Conservation (phyloP, 2,329 filamentous ascomycete genomes). For the Stagonosporopsis vannaccii region DNA sequence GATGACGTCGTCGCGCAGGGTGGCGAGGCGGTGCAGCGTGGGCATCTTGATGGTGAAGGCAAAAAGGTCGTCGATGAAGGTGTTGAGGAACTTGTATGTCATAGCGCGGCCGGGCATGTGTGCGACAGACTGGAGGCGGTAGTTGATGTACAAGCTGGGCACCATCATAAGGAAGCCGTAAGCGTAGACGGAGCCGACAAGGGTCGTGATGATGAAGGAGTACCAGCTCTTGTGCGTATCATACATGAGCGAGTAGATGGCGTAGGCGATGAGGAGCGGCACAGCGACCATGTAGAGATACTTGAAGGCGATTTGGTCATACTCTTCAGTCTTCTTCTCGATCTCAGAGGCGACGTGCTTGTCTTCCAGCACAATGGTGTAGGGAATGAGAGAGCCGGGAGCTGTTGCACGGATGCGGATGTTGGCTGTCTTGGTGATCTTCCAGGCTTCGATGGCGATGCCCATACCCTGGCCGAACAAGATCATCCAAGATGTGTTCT, state of each 20-base stretch:
- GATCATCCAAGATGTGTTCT: slow-evolving; percentile 99
- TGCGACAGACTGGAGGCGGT: slow-evolving; percentile 86
- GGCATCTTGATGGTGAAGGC: slow-evolving; percentile 99
- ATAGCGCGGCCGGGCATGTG: slow-evolving; percentile 97
- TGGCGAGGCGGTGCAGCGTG: slow-evolving; percentile 87
- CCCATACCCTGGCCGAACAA: slow-evolving; percentile 90
- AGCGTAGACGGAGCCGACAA: slow-evolving; percentile 95
- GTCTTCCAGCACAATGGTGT: slow-evolving; percentile 86
- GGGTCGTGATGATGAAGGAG: slow-evolving; percentile 90
- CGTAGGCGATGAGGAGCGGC: slow-evolving; percentile 87
- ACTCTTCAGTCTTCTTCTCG: slow-evolving; percentile 97
- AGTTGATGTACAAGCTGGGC: slow-evolving; percentile 97
- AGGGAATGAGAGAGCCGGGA: slow-evolving; percentile 76
- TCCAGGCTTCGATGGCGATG: slow-evolving; percentile 83
- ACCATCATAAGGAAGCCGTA: slow-evolving; percentile 99
- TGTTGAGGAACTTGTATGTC: slow-evolving; percentile 98
- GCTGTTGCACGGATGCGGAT: slow-evolving; percentile 77
- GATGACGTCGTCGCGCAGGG: slow-evolving; percentile 92
- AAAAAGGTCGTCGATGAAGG: slow-evolving; percentile 98
- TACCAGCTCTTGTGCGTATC: slow-evolving; percentile 98
- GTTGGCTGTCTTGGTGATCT: slow-evolving; percentile 94
- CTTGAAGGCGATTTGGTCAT: slow-evolving; percentile 96
- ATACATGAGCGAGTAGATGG: slow-evolving; percentile 88
- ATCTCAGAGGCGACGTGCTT: slow-evolving; percentile 96
- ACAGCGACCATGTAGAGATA: slow-evolving; percentile 95